These are phyloP conservation scores for Porphyrellus sp. DNA, from an alignment of 1,284 basidiomycete genomes.

Conservation along the genomic window DNA sequence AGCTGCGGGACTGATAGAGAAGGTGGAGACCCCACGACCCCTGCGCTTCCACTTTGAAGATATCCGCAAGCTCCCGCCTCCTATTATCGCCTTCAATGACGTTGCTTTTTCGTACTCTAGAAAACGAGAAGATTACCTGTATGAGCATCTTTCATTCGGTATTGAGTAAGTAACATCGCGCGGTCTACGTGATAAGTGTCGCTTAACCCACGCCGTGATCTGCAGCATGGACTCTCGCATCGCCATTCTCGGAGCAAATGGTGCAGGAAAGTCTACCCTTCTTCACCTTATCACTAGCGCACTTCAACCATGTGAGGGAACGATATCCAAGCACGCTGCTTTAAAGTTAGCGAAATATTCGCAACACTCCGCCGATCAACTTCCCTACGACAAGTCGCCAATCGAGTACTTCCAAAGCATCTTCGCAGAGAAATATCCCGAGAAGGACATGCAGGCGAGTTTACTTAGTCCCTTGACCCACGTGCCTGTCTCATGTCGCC, in stretches of 20 bases:
- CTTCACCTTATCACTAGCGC: constrained; percentile 90
- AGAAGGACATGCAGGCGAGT: constrained; percentile 77
- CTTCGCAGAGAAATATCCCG: constrained; percentile 86
- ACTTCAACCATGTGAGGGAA: constrained; percentile 81
- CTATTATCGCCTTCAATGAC: constrained; percentile 93
- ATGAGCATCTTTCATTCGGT: constrained; percentile 88
- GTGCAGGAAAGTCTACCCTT: constrained; percentile 96
- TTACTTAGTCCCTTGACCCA: constrained; percentile 12
- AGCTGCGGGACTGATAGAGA: constrained; percentile 95
- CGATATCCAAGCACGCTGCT: constrained; percentile 82
- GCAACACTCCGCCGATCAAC: constrained; percentile 97
- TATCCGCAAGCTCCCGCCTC: constrained; percentile 89
- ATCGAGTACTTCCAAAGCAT: constrained; percentile 91
- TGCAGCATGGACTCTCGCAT: constrained; percentile 90
- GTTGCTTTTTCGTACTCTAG: constrained; percentile 96
- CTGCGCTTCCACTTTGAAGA: constrained; percentile 97
- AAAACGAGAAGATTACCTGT: constrained; percentile 84
- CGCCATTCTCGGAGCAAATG: constrained; percentile 98
- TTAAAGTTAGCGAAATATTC: constrained; percentile 97
- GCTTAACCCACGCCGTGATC: constrained; percentile 5
- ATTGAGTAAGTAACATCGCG: constrained; percentile 74
- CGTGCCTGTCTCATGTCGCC: constrained; percentile 9
- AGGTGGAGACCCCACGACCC: constrained; percentile 70
- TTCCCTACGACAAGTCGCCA: constrained; percentile 90
- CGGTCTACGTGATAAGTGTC: constrained; percentile 2